Evolutionary conservation across 768 basidiomycete species (phyloP), one percentile per base, ranked within the genome.

Genomic region (Hygrocybe coccinea): DNA sequence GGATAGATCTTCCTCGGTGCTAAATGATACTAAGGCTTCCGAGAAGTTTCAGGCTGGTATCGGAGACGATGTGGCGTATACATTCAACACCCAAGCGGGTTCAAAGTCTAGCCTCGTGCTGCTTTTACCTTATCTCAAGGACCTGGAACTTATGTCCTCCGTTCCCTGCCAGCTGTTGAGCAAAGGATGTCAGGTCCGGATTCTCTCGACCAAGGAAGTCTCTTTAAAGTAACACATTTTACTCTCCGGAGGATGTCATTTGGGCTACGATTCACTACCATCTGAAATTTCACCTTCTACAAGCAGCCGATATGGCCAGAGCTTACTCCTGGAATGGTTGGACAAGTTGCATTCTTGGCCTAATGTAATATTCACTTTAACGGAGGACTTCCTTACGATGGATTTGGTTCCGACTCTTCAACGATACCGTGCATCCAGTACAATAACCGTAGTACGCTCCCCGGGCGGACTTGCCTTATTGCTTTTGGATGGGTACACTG

Each of bases 401-500:
- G 57, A 58, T 0, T 54, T 54, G 50, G 12, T 11, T 35, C 60
- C 65, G 5, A 48, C 67, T 2, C 53, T 60, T 25, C 60, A 65
- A 17, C 55, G 61, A 43, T 48, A 62, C 45, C 49, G 56, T n/a
- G n/a, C n/a, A n/a, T n/a, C n/a, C n/a, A n/a, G n/a, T 34, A 64
- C 57, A 11, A 65, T 68, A 21, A 71, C 72, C 9, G 15, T 77
- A 8, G 67, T 85, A 1, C 71, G 71, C 86, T 24, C 78, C 78
- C 29, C 71, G 71, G 7, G 59, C 57, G n/a, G 81, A 86, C 58
- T 64, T 88, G 25, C 65, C 62, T 14, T 74, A 79, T 57, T 75
- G 74, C 1, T 74, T 77, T 29, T 90, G 87, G 88, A 82, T 89
- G 71, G 74, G 76, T 2, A 71, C 81, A 0, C 70, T 90, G 22